phyloP scores from a whole-genome alignment of 2,329 filamentous ascomycete genomes.

The Nemania bipapillata region DNA sequence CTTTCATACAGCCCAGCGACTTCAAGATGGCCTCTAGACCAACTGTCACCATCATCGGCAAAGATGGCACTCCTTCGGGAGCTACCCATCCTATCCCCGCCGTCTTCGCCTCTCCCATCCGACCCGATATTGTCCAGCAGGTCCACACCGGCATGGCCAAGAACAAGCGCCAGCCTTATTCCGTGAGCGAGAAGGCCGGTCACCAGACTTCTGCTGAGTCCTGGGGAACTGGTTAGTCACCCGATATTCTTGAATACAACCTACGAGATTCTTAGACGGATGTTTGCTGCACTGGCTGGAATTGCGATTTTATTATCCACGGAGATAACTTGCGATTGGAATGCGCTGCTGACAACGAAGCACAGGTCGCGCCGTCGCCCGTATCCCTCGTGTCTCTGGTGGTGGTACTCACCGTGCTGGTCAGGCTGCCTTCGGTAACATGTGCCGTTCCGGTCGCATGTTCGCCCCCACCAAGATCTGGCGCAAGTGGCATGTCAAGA shows the following conservation, averaged over 20 bases:
- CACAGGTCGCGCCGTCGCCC: conserved; percentile 95
- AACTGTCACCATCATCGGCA: conserved; percentile 96
- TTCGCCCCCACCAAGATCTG: conserved; percentile 99
- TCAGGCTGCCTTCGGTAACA: conserved; percentile 99
- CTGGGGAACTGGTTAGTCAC: conserved; percentile 93
- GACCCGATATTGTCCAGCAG: conserved; percentile 98
- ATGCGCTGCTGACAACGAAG: conserved; percentile 34
- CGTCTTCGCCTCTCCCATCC: conserved; percentile 97
- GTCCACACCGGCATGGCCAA: conserved; percentile 99
- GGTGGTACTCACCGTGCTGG: conserved; percentile 99
- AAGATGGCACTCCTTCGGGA: conserved; percentile 91
- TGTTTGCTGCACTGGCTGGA: not conserved
- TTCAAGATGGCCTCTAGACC: conserved; percentile 90
- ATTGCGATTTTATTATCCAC: not conserved
- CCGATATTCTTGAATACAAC: conserved; percentile 19
- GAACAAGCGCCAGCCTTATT: conserved; percentile 99
- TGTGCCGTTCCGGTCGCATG: conserved; percentile 99
- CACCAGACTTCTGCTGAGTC: conserved; percentile 99
- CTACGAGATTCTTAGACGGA: not conserved
- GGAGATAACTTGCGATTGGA: conserved; percentile 13
- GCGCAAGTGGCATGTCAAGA: conserved; percentile 99
- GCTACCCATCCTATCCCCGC: conserved; percentile 91
- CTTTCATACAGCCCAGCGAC: conserved; percentile 44
- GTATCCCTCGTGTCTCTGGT: conserved; percentile 99
- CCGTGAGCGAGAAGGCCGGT: conserved; percentile 99